Base-by-base conservation (phyloP, 371 early-diverging fungal species). In the Rhizopus arrhizus region DNA sequence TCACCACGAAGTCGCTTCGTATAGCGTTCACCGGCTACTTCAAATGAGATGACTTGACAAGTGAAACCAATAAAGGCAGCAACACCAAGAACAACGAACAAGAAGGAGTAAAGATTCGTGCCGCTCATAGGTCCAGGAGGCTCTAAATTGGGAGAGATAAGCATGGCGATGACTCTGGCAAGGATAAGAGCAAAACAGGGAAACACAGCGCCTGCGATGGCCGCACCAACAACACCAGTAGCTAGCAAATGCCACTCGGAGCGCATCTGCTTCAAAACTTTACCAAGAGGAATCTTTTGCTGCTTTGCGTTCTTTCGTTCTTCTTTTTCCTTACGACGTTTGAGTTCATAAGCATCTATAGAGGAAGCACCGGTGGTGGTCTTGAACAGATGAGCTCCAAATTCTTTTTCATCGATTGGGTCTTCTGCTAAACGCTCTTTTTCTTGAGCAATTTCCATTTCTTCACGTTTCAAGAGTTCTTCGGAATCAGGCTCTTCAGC, bases 51-150 rank as follows among this genome's bases (percentile, higher is more conserved):
- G 8, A 64, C 70, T 55, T 74, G 79, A 7, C 71, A 53, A 34
- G 76, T 49, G 47, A 82, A 69, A 10, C 73, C 74, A 16, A 85
- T 53, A 33, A 88, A 72, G 29, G 85, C 78, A 36, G 73, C 68
- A 29, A 82, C 62, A 36, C 81, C 89, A 59, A 89, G 56, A 22
- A 91, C 62, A 16, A 89, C 71, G 66, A 97, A 95, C 69, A 91
- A 79, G 48, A 93, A 81, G 2, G 93, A 81, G 72, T 88, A 95
- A 40, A 91, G 83, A 48, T 86, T 84, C 53, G 88, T 80, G 38
- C 85, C 82, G 49, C 70, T 58, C 32, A 79, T 69, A 42, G 75
- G 75, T 4, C 75, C 77, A 46, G 67, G 66, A 59, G 68, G 53
- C 42, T 57, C 38, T 11, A 36, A 6, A 2, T 56, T 34, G 9